Evolutionary conservation across 306 rosid species (phyloP).

Genomic region (Sindora glabra): DNA sequence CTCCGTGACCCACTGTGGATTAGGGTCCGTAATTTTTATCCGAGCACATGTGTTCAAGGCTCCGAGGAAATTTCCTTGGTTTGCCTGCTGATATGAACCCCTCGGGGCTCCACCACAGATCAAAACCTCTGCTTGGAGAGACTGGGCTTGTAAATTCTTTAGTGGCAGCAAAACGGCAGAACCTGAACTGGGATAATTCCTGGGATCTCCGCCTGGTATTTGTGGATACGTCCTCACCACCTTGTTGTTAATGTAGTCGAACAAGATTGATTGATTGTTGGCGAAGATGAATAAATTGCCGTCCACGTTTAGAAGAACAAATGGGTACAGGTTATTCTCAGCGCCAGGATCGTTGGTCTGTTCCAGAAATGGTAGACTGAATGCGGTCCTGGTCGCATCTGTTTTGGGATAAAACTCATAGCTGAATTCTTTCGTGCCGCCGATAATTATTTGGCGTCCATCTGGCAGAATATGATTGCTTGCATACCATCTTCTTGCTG

Average conservation of each 20-base stretch:
- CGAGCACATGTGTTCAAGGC: conserved; percentile 57
- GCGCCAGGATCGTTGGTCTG: conserved; percentile 34
- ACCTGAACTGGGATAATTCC: conserved; percentile 65
- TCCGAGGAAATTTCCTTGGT: background rate
- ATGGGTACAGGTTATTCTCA: conserved; percentile 73
- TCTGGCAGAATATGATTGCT: conserved; percentile 62
- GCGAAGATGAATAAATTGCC: conserved; percentile 65
- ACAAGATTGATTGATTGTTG: conserved; percentile 52
- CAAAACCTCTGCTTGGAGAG: conserved; percentile 46
- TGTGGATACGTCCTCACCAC: conserved; percentile 37
- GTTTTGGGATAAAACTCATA: conserved; percentile 71
- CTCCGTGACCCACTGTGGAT: conserved; percentile 52
- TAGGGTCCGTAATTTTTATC: conserved; percentile 53
- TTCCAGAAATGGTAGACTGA: conserved; percentile 31
- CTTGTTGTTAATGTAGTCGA: conserved; percentile 24
- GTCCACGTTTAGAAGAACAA: conserved; percentile 52
- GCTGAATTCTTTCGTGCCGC: conserved; percentile 50
- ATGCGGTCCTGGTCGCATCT: background rate
- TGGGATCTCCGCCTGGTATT: conserved; percentile 68
- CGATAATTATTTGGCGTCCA: conserved; percentile 55
- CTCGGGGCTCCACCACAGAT: too few species aligned
- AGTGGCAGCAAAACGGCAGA: conserved; percentile 64
- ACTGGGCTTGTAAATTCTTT: background rate
- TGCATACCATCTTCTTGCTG: conserved; percentile 56
- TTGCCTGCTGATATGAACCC: background rate